Percentiles rank a stretch among this genome's conserved stretches.
phyloP scores from a whole-genome alignment of 257 asterid species.

The Asclepias syriaca region DNA sequence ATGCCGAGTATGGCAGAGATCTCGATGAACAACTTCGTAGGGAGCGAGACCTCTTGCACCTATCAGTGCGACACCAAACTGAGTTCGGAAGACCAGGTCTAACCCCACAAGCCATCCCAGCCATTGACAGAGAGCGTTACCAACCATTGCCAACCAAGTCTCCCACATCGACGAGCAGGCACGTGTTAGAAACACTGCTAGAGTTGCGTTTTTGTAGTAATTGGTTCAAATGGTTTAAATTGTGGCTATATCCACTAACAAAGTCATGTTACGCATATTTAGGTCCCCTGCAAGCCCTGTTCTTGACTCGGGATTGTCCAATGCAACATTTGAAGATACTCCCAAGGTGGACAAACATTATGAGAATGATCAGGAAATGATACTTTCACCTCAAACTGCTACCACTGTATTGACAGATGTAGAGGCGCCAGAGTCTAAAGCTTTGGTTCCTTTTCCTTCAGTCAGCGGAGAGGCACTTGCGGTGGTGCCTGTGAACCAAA shows the following conservation, averaged over 20 bases:
- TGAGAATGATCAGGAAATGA: constrained; percentile 24
- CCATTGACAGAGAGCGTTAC: too few species aligned
- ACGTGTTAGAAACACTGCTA: neutral
- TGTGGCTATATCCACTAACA: neutral
- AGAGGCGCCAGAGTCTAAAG: constrained; percentile 43
- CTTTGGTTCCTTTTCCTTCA: constrained; percentile 45
- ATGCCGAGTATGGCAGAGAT: too few species aligned
- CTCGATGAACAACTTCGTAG: too few species aligned
- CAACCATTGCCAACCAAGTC: too few species aligned
- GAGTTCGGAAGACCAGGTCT: too few species aligned
- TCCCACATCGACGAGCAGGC: too few species aligned
- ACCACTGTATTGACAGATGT: constrained; percentile 26
- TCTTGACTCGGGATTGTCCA: constrained; percentile 47
- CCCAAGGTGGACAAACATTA: constrained; percentile 34
- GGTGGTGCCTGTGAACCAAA: constrained; percentile 46
- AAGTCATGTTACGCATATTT: constrained; percentile 16
- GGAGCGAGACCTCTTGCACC: too few species aligned
- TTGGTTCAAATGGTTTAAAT: neutral
- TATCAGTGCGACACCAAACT: too few species aligned
- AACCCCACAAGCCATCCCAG: too few species aligned
- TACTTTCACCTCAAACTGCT: constrained; percentile 34
- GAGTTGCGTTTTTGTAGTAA: neutral
- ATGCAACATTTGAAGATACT: constrained; percentile 35
- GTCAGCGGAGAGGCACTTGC: constrained; percentile 49
- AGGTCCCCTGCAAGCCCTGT: constrained; percentile 53